Conservation (phyloP, 768 basidiomycete genomes). For the Candolleomyces efflorescens region DNA sequence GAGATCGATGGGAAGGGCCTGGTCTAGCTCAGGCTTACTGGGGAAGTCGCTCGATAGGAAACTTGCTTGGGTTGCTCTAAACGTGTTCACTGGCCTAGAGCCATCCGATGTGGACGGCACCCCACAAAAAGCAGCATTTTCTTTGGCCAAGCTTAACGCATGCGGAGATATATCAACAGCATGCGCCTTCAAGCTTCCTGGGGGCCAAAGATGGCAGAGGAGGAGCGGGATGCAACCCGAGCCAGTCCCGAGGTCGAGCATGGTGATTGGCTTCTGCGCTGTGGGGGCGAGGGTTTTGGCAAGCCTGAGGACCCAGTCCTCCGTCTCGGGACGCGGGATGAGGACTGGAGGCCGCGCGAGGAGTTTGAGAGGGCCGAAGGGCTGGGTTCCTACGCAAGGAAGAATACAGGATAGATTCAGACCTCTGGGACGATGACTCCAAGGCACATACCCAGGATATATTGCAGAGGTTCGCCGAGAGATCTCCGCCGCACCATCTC, state of each 20-base stretch:
- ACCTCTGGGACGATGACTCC: no score
- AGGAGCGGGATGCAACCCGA: constrained; percentile 88
- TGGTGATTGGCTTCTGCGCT: constrained; percentile 28
- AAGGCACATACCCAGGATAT: constrained; percentile 66
- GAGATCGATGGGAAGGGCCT: constrained; percentile 55
- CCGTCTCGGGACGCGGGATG: constrained; percentile 95
- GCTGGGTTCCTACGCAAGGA: constrained; percentile 59
- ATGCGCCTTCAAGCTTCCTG: constrained; percentile 47
- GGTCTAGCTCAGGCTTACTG: constrained; percentile 17
- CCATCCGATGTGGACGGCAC: constrained; percentile 25
- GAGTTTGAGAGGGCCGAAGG: constrained; percentile 82
- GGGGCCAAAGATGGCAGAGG: constrained; percentile 63
- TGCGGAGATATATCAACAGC: constrained; percentile 67
- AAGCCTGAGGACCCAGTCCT: constrained; percentile 70
- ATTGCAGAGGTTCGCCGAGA: constrained; percentile 80
- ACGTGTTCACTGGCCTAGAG: constrained; percentile 31
- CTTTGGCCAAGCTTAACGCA: constrained; percentile 50
- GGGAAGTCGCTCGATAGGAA: constrained; percentile 45
- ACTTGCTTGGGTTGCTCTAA: constrained; percentile 34
- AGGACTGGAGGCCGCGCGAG: constrained; percentile 73
- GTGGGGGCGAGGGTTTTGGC: constrained; percentile 40
- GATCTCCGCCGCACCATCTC: constrained; percentile 57
- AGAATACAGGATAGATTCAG: neutral
- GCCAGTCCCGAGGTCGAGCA: constrained; percentile 92
- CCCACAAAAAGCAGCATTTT: constrained; percentile 42